These are phyloP conservation scores for Russula brevipes DNA, from an alignment of 768 basidiomycete genomes.

Conservation along the genomic window DNA sequence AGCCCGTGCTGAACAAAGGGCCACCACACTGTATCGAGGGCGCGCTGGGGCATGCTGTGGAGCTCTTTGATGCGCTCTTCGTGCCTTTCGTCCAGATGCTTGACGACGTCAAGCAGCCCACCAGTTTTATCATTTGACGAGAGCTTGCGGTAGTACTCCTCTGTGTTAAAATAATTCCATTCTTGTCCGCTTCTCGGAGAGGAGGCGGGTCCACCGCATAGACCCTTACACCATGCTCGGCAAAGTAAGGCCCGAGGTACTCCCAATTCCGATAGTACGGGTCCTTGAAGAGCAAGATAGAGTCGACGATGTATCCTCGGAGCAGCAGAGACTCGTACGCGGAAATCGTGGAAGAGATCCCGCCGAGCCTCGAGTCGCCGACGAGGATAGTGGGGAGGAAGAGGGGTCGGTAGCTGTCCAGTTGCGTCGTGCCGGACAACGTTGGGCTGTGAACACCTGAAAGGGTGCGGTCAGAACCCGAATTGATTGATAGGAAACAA, in stretches of 20 bases:
- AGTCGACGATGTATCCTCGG: slow-evolving; percentile 86
- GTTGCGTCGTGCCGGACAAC: slow-evolving; percentile 74
- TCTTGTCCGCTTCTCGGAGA: slow-evolving; percentile 36
- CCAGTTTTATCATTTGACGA: slow-evolving; percentile 34
- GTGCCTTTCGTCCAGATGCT: slow-evolving; percentile 62
- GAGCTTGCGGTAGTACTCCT: slow-evolving; percentile 65
- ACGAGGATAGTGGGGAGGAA: slow-evolving; percentile 84
- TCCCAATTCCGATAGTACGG: slow-evolving; percentile 84
- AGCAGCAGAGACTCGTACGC: slow-evolving; percentile 87
- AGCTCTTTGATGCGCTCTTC: slow-evolving; percentile 61
- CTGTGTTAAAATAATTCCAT: slow-evolving; percentile 49
- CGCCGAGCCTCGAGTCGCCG: slow-evolving; percentile 85
- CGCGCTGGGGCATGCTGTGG: slow-evolving; percentile 70
- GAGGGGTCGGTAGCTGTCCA: slow-evolving; percentile 79
- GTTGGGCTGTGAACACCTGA: slow-evolving; percentile 91
- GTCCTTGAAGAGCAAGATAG: slow-evolving; percentile 78
- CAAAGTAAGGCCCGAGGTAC: slow-evolving; percentile 76
- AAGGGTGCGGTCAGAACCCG: slow-evolving; percentile 8
- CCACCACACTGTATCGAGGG: slow-evolving; percentile 87
- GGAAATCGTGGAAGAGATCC: slow-evolving; percentile 89
- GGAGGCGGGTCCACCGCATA: slow-evolving; percentile 57
- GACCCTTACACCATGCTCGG: slow-evolving; percentile 58
- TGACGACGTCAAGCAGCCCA: slow-evolving; percentile 45
- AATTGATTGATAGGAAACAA: slow-evolving; percentile 4
- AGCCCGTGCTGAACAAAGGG: slow-evolving; percentile 91